phyloP scores from a whole-genome alignment of 805 yeast genomes.

The Yamadazyma laniorum region DNA sequence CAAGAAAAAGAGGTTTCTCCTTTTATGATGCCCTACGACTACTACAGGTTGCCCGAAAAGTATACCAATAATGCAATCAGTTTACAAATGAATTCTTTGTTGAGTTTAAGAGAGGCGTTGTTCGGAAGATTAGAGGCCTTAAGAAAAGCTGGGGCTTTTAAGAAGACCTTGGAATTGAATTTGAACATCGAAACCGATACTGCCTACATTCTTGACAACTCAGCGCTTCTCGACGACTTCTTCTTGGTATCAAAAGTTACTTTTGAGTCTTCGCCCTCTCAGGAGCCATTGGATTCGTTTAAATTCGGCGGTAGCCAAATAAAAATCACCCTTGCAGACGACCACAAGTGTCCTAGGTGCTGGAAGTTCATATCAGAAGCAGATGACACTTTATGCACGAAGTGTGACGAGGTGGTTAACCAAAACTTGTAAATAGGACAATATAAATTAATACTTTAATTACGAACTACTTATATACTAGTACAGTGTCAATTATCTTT shows the following conservation, averaged over 20 bases:
- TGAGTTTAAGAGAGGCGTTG: slow-evolving; percentile 48
- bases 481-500: slow-evolving; percentile 31
- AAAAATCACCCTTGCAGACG: slow-evolving; percentile 43
- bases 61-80: slow-evolving; percentile 38
- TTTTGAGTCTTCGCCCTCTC: slow-evolving; percentile 21
- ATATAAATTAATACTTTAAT: slow-evolving; percentile 1
- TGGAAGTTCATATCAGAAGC: slow-evolving; percentile 71
- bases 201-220: slow-evolving; percentile 16
- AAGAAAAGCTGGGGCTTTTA: slow-evolving; percentile 49
- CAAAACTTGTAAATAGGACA: slow-evolving; percentile 8
- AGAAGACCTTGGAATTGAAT: slow-evolving; percentile 59
- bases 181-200: slow-evolving; percentile 28
- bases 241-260: slow-evolving; percentile 63
- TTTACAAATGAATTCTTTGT: slow-evolving; percentile 44
- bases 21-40: slow-evolving; percentile 46
- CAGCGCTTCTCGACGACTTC: slow-evolving; percentile 36
- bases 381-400: slow-evolving; percentile 57
- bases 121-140: slow-evolving; percentile 56
- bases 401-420: slow-evolving; percentile 52
- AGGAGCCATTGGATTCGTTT: slow-evolving; percentile 10
- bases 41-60: slow-evolving; percentile 26
- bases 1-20: slow-evolving; percentile 40
- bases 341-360: slow-evolving; percentile 85
- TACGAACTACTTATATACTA: neutral
- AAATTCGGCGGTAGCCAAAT: slow-evolving; percentile 19